A percentile compares a stretch with the other conserved stretches of the same genome.
These are phyloP conservation scores for Rusavskia elegans DNA, from an alignment of 495 filamentous ascomycete species.

Conservation along the genomic window DNA sequence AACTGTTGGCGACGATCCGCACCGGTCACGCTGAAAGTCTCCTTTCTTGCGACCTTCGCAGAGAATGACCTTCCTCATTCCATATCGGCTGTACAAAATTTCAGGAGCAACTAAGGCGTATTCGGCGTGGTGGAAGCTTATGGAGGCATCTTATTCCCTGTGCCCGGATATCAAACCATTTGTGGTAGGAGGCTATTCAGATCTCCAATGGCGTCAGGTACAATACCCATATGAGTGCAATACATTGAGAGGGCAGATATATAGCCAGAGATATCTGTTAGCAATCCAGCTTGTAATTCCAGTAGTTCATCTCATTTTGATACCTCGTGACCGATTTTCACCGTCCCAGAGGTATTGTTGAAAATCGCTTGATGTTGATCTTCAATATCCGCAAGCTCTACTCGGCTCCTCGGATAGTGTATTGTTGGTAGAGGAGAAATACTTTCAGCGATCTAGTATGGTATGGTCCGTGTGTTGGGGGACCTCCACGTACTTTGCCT, in stretches of 20 bases:
- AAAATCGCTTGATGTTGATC: too few relatives aligned
- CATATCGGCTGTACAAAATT: background rate
- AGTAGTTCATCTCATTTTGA: background rate
- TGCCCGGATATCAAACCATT: background rate
- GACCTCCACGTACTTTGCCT: too few relatives aligned
- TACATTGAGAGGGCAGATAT: background rate
- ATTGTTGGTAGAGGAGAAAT: too few relatives aligned
- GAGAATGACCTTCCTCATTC: background rate
- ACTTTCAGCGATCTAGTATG: too few relatives aligned
- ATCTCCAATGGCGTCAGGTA: background rate
- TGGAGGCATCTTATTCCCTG: background rate
- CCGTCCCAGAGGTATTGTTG: background rate
- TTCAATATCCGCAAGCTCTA: too few relatives aligned
- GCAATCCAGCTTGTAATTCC: background rate
- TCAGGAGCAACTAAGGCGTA: background rate
- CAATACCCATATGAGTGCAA: background rate
- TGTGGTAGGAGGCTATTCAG: background rate
- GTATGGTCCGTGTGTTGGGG: too few relatives aligned
- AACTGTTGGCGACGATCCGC: conserved; percentile 8
- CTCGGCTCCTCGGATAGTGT: too few relatives aligned
- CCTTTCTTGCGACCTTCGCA: background rate
- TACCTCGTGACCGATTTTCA: background rate
- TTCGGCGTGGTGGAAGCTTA: background rate
- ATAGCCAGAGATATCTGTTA: background rate
- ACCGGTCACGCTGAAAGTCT: background rate